Evolutionary conservation across 306 rosid genomes (phyloP).

Genomic region (Prunus fruticosa): DNA sequence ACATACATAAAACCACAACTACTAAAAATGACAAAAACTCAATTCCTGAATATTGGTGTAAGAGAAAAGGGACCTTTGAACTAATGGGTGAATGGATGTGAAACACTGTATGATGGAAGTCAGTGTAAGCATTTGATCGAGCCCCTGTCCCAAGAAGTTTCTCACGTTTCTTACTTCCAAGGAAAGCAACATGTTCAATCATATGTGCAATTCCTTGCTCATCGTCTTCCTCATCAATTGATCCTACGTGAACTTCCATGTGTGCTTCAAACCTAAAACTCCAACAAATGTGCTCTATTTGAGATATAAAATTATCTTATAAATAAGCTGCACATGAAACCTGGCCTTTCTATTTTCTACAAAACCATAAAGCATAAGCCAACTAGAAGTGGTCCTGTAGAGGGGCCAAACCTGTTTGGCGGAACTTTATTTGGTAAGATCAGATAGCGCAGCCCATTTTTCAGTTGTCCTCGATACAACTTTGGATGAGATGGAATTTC

Average conservation of each 20-base stretch:
- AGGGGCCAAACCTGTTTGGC: slow-evolving; percentile 59
- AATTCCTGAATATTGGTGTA: background rate
- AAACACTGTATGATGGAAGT: slow-evolving; percentile 98
- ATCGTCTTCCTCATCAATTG: slow-evolving; percentile 92
- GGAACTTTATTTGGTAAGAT: slow-evolving; percentile 94
- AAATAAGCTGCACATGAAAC: background rate
- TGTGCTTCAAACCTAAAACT: slow-evolving; percentile 94
- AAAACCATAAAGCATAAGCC: slow-evolving; percentile 1
- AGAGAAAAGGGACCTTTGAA: slow-evolving; percentile 60
- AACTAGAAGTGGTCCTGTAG: background rate
- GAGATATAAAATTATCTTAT: background rate
- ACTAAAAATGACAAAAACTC: background rate
- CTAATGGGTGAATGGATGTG: slow-evolving; percentile 93
- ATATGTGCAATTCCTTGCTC: slow-evolving; percentile 99
- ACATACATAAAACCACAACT: background rate
- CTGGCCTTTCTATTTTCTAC: background rate
- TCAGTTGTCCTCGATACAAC: slow-evolving; percentile 75
- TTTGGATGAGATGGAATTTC: slow-evolving; percentile 89
- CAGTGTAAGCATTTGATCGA: slow-evolving; percentile 97
- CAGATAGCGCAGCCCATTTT: slow-evolving; percentile 79
- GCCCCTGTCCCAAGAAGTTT: slow-evolving; percentile 98
- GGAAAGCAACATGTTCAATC: slow-evolving; percentile 99
- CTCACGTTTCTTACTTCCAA: slow-evolving; percentile 99
- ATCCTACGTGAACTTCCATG: slow-evolving; percentile 96
- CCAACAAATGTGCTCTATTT: slow-evolving; percentile 10